phyloP scores from a whole-genome alignment of 148 eudicot genomes.

The Chenopodium berlandieri region DNA sequence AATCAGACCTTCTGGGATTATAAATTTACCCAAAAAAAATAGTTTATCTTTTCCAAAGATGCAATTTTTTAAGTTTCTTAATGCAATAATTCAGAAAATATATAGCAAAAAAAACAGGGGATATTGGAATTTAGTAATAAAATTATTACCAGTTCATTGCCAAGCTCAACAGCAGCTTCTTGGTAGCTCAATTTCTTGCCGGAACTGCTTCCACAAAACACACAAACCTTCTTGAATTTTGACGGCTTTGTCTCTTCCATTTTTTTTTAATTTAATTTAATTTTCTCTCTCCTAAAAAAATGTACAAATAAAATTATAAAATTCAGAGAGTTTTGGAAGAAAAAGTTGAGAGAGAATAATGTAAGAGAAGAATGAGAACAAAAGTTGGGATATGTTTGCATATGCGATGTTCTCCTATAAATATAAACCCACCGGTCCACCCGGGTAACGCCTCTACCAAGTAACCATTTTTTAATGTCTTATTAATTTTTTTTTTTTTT shows the following conservation, averaged over 20 bases:
- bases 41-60: background rate
- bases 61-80: background rate
- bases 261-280: background rate
- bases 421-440: slow-evolving; percentile 25
- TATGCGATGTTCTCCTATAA: background rate
- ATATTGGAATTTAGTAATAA: background rate
- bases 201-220: slow-evolving; percentile 39
- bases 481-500: no score
- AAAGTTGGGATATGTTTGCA: slow-evolving; percentile 19
- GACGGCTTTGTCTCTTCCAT: slow-evolving; percentile 43
- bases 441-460: slow-evolving; percentile 32
- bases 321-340: background rate
- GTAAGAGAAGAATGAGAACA: slow-evolving; percentile 14
- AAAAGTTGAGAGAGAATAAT: background rate
- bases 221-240: slow-evolving; percentile 38
- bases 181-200: slow-evolving; percentile 40
- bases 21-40: background rate
- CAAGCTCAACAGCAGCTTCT: slow-evolving; percentile 39
- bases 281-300: slow-evolving; percentile 7
- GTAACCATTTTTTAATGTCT: slow-evolving; percentile 15
- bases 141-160: slow-evolving; percentile 33
- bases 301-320: background rate
- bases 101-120: background rate
- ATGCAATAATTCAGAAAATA: background rate
- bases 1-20: background rate